Evolutionary conservation across 2,329 filamentous ascomycete genomes (phyloP).

Genomic region (Pezicula carpinea): DNA sequence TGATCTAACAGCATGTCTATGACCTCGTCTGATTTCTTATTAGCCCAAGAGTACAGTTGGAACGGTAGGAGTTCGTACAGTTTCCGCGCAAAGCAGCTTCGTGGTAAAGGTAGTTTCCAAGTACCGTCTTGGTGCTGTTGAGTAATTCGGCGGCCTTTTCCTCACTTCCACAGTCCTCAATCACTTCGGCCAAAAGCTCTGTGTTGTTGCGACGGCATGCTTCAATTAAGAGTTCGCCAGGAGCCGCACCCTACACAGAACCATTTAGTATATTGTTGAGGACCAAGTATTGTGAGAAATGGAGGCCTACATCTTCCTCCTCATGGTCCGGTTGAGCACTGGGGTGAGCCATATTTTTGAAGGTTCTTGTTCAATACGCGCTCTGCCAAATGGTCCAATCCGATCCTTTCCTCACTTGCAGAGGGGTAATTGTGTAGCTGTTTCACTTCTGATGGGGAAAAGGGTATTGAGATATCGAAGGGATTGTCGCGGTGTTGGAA

Average conservation of each 20-base stretch:
- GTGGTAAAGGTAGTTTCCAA: slow-evolving; percentile 88
- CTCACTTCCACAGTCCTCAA: slow-evolving; percentile 50
- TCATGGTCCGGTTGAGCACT: slow-evolving; percentile 19
- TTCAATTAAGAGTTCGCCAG: slow-evolving; percentile 82
- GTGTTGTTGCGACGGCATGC: slow-evolving; percentile 91
- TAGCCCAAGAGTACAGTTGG: neutral
- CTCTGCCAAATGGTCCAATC: neutral
- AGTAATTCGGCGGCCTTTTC: slow-evolving; percentile 70
- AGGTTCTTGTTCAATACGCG: neutral
- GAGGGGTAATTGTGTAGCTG: neutral
- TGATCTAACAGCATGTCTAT: slow-evolving; percentile 81
- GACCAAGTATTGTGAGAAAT: neutral
- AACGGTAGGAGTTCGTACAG: slow-evolving; percentile 52
- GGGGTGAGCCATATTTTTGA: slow-evolving; percentile 24
- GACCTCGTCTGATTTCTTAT: slow-evolving; percentile 56
- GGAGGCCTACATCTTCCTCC: slow-evolving; percentile 22
- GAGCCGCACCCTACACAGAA: slow-evolving; percentile 67
- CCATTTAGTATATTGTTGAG: neutral
- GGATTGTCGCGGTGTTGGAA: too few species aligned
- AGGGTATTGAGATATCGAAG: too few species aligned
- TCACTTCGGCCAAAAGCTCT: slow-evolving; percentile 72
- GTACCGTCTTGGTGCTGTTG: slow-evolving; percentile 78
- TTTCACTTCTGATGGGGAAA: too few species aligned
- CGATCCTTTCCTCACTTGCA: neutral
- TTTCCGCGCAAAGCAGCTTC: slow-evolving; percentile 81